A percentile compares a stretch with the other conserved stretches of the same genome.
Conservation (phyloP, 805 yeast genomes). For the Cyberlindnera mycetangii region DNA sequence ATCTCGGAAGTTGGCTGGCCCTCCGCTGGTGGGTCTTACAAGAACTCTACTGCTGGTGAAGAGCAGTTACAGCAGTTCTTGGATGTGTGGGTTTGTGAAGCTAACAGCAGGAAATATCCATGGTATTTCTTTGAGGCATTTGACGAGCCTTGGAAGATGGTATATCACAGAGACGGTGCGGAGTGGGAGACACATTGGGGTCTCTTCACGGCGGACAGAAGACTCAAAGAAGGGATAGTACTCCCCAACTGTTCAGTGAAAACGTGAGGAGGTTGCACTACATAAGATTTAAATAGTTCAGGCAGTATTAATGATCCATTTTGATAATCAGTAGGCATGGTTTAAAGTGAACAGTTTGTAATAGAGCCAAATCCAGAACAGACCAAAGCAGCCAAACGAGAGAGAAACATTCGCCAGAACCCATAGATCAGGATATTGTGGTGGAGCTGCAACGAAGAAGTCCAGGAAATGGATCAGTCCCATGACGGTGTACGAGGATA, state of each 20-base stretch:
- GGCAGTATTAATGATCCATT: too few species aligned
- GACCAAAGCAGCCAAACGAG: slow-evolving; percentile 69
- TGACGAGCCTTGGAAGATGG: slow-evolving; percentile 68
- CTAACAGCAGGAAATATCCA: slow-evolving; percentile 34
- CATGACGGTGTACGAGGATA: slow-evolving; percentile 52
- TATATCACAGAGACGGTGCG: slow-evolving; percentile 45
- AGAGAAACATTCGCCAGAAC: slow-evolving; percentile 70
- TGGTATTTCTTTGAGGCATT: slow-evolving; percentile 70
- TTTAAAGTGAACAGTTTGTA: slow-evolving; percentile 40
- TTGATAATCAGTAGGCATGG: neutral
- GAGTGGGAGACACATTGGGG: slow-evolving; percentile 78
- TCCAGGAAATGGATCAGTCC: slow-evolving; percentile 54
- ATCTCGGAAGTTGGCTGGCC: slow-evolving; percentile 78
- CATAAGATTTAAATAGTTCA: too few species aligned
- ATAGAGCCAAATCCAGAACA: slow-evolving; percentile 83
- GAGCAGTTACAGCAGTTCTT: slow-evolving; percentile 45
- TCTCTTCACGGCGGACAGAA: slow-evolving; percentile 47
- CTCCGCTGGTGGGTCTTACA: slow-evolving; percentile 50
- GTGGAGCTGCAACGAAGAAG: slow-evolving; percentile 47
- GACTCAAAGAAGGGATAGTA: slow-evolving; percentile 39
- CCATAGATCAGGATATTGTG: slow-evolving; percentile 78
- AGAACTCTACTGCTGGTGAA: slow-evolving; percentile 45
- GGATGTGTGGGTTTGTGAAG: slow-evolving; percentile 49
- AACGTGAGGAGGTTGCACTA: too few species aligned
- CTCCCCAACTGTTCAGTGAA: slow-evolving; percentile 33